phyloP scores from a whole-genome alignment of 179 eudicot genomes.

The Camellia oleifera region DNA sequence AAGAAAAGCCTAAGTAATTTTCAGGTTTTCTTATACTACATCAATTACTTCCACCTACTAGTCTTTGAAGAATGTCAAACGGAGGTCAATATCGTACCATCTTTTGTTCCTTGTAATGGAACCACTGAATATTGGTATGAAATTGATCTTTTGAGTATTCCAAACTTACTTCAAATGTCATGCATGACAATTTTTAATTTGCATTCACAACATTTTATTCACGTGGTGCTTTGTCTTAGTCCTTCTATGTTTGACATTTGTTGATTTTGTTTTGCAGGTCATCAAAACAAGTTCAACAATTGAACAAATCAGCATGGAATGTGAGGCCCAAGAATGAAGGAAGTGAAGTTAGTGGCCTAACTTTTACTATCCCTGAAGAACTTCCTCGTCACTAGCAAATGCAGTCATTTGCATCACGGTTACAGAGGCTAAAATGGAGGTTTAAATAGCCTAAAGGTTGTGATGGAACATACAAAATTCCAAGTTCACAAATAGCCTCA shows the following conservation, averaged over 20 bases:
- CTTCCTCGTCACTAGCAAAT: too few species aligned
- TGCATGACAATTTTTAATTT: background rate
- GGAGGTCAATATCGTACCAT: background rate
- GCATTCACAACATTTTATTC: background rate
- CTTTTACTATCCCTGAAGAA: too few species aligned
- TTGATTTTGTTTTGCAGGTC: slow-evolving; percentile 44
- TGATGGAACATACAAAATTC: too few species aligned
- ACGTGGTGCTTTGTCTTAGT: background rate
- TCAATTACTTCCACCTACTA: background rate
- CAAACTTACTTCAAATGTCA: background rate
- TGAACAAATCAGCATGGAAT: slow-evolving; percentile 86
- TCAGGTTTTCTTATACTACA: background rate
- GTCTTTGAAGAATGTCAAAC: background rate
- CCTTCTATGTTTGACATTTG: background rate
- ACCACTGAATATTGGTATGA: background rate
- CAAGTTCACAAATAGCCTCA: too few species aligned
- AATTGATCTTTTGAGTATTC: background rate
- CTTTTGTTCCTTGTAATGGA: background rate
- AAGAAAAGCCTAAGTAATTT: background rate
- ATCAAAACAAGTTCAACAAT: slow-evolving; percentile 75
- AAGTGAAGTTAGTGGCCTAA: too few species aligned
- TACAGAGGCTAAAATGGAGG: too few species aligned
- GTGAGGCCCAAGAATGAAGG: slow-evolving; percentile 22
- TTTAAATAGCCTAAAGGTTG: too few species aligned
- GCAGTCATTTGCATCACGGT: too few species aligned